These are phyloP conservation scores for maize (Zea mays) DNA, from an alignment of 176 grass and related monocot species.

Conservation along the genomic window DNA sequence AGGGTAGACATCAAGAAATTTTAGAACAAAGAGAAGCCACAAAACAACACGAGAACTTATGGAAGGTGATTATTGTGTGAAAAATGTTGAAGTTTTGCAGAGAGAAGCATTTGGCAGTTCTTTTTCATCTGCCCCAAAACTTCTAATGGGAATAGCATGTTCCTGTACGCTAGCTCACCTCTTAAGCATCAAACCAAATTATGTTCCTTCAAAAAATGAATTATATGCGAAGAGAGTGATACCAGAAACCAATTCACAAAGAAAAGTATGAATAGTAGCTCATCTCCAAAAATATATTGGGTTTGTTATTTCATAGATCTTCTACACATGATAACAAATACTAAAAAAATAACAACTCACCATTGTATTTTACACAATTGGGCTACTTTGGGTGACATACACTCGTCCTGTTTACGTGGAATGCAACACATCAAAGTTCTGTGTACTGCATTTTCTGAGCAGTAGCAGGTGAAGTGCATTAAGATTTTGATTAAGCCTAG, in stretches of 20 bases:
- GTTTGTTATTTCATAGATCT: neutral
- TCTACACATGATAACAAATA: neutral
- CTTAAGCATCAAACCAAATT: neutral
- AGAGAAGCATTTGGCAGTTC: neutral
- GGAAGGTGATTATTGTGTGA: neutral
- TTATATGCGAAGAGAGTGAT: neutral
- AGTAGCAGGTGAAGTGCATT: neutral
- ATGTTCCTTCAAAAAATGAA: neutral
- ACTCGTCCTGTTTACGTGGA: neutral
- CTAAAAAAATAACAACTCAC: neutral
- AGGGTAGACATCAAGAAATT: neutral
- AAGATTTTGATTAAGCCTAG: neutral
- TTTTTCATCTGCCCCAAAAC: neutral
- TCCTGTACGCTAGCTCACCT: neutral
- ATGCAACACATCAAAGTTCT: neutral
- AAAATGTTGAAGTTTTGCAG: neutral
- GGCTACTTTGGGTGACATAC: neutral
- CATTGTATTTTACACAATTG: constrained; percentile 21
- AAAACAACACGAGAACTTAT: neutral
- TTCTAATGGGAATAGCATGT: neutral
- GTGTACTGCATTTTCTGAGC: neutral
- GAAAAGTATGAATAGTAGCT: neutral
- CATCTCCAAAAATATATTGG: neutral
- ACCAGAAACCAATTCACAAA: constrained; percentile 13
- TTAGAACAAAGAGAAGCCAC: neutral